Percentiles rank a stretch among this genome's conserved stretches.
Evolutionary conservation across 805 yeast species (phyloP).

Genomic region (Nakazawaea populi): DNA sequence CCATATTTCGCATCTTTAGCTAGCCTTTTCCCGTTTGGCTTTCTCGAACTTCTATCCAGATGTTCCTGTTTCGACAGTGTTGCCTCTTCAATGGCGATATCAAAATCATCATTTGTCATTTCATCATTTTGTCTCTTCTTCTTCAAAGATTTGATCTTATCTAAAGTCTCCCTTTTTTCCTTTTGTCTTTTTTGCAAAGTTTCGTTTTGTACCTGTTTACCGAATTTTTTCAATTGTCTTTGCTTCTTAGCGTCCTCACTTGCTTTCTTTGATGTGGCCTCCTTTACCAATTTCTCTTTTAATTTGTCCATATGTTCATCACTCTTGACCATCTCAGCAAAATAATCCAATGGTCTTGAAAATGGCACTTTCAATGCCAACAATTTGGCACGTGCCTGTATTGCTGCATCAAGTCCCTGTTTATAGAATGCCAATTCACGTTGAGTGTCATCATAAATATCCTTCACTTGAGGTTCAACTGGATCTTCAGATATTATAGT

Average conservation of each 20-base stretch:
- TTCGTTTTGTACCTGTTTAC: constrained; percentile 93
- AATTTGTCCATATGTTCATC: constrained; percentile 98
- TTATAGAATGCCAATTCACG: constrained; percentile 93
- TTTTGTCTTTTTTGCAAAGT: constrained; percentile 90
- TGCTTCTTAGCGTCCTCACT: constrained; percentile 91
- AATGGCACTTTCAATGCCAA: constrained; percentile 76
- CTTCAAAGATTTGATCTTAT: constrained; percentile 85
- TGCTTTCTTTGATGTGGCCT: constrained; percentile 76
- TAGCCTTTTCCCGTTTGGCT: constrained; percentile 56
- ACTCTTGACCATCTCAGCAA: constrained; percentile 97
- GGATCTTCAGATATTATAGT: constrained; percentile 54
- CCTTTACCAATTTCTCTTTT: constrained; percentile 72
- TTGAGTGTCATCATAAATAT: constrained; percentile 92
- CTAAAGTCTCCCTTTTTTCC: constrained; percentile 86
- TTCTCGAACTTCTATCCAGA: constrained; percentile 29
- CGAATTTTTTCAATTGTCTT: constrained; percentile 91
- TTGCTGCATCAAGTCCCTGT: constrained; percentile 85
- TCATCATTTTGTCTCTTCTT: constrained; percentile 80
- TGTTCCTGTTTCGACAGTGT: constrained; percentile 51
- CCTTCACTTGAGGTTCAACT: constrained; percentile 65
- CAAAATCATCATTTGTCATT: constrained; percentile 68
- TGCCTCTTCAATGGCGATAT: constrained; percentile 89
- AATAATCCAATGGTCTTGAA: constrained; percentile 89
- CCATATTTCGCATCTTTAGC: constrained; percentile 76
- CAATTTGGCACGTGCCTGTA: constrained; percentile 60